Percentiles rank a stretch among this genome's conserved stretches.
phyloP scores from a whole-genome alignment of 495 filamentous ascomycete genomes.

The Penicillium tannophilum region DNA sequence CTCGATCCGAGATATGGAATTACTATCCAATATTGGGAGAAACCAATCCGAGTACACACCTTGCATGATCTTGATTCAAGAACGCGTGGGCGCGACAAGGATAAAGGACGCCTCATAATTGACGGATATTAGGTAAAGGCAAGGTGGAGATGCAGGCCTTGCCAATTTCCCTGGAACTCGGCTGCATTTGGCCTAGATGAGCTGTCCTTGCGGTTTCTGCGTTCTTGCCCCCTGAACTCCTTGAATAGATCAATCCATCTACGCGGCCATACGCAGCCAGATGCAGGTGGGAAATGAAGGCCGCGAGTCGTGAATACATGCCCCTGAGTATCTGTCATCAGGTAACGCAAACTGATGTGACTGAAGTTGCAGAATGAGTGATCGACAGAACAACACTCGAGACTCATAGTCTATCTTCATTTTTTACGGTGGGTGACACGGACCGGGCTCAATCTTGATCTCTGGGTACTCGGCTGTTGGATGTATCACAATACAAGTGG shows the following conservation, averaged over 20 bases:
- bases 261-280: background rate
- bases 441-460: background rate
- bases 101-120: slow-evolving; percentile 1
- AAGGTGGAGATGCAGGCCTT: background rate
- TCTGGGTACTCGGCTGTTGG: background rate
- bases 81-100: too few relatives aligned
- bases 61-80: too few relatives aligned
- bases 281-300: background rate
- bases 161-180: too few relatives aligned
- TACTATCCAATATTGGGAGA: background rate
- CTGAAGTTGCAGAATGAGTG: background rate
- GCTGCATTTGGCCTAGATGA: too few relatives aligned
- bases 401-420: background rate
- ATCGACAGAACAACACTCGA: background rate
- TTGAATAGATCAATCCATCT: background rate
- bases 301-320: background rate
- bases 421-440: background rate
- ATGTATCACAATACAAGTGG: background rate
- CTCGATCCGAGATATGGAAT: background rate
- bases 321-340: background rate
- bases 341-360: background rate
- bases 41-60: too few relatives aligned
- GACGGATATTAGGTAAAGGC: background rate
- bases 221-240: too few relatives aligned
- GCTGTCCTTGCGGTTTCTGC: too few relatives aligned